Percentiles rank a stretch among this genome's conserved stretches.
Conservation (phyloP, 805 yeast species). For the Starmera caribaea region DNA sequence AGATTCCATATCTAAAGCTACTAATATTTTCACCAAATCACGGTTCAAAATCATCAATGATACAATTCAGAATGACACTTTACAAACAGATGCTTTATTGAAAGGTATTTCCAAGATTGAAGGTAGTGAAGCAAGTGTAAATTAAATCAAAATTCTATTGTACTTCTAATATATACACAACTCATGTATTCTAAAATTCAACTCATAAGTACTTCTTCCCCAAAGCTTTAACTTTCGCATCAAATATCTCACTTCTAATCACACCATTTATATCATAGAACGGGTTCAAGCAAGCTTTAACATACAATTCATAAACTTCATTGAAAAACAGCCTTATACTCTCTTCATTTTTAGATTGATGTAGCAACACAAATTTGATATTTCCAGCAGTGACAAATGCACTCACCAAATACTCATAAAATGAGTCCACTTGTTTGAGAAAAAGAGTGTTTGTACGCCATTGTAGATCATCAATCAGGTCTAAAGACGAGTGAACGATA, state of each 20-base stretch:
- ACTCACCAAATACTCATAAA: conserved; percentile 73
- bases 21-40: too few species aligned
- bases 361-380: conserved; percentile 66
- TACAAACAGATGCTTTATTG: conserved; percentile 13
- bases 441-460: conserved; percentile 63
- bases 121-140: conserved; percentile 8
- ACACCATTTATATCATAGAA: conserved; percentile 73
- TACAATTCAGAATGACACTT: too few species aligned
- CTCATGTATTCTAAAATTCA: neutral
- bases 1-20: too few species aligned
- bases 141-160: neutral
- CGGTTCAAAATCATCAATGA: too few species aligned
- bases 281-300: conserved; percentile 77
- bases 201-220: conserved; percentile 66
- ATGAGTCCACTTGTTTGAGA: conserved; percentile 73
- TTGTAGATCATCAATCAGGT: conserved; percentile 83
- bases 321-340: conserved; percentile 72
- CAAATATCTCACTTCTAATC: conserved; percentile 66
- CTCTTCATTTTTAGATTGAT: conserved; percentile 54
- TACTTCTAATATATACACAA: neutral
- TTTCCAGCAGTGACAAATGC: conserved; percentile 87
- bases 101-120: conserved; percentile 22
- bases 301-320: conserved; percentile 82
- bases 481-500: conserved; percentile 80
- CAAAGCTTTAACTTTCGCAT: conserved; percentile 55